Evolutionary conservation across 352 stramenopile species (phyloP), one percentile per base, ranked within the genome.

Genomic region (Blastocystis hominis): DNA sequence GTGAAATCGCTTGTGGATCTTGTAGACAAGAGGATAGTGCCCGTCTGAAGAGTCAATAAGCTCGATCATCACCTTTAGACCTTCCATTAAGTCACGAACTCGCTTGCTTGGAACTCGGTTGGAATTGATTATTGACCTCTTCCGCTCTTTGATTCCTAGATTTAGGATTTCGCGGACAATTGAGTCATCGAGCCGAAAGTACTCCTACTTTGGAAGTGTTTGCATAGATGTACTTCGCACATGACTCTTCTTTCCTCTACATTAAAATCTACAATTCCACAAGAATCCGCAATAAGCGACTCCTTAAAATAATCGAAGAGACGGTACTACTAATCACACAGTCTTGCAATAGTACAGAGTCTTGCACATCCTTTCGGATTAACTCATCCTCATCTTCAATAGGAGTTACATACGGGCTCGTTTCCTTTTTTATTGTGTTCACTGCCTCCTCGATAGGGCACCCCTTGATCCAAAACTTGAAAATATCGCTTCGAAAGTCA

Each of bases 271-370:
- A 80, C 70, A 42, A 80, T 80, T n/a, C 70, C 63, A 40, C 70
- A 80, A 10, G 70, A 80, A 42, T 80, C 63, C 40, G 63, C 44
- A 62, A 80, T 63, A 15, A 80, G 54, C 20, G 46, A 54, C 30
- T 80, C 70, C 53, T 80, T 80, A 47, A 80, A 80, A 47, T 63
- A 80, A 63, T 80, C 70, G 63, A 80, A 80, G 13, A 80, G 62
- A n/a, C 70, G 70, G 50, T 80, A 80, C 70, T 80, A 80, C 10
- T 15, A 24, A 36, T 62, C 3, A 62, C 36, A 42, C 13, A 30
- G 42, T 24, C 30, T 64, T 0, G 10, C 17, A n/a, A 24, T n/a
- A 7, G n/a, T 64, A 80, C 70, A 61, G 70, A 80, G 44, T 80
- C 70, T 30, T 50, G 2, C 42, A 80, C 50, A 24, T 80, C 70